Conservation (phyloP, 148 eudicot species). For the Rhododendron simsii region DNA sequence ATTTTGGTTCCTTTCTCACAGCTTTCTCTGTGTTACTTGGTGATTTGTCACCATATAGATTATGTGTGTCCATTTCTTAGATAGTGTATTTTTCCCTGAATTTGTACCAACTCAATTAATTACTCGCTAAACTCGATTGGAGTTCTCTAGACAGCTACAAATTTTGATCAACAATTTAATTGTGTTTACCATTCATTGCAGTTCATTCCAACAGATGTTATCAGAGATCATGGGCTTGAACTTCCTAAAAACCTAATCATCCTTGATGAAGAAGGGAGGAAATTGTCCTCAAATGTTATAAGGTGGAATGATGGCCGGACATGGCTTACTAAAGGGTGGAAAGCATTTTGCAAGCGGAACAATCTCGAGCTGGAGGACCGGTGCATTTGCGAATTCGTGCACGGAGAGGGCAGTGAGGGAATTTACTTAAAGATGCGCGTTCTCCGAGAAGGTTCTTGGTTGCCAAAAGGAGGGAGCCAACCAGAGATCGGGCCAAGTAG, state of each 20-base stretch:
- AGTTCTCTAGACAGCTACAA: not conserved
- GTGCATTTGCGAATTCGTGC: conserved; percentile 25
- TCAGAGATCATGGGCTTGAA: not conserved
- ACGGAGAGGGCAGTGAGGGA: not conserved
- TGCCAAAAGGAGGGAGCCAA: not conserved
- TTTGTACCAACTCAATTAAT: not conserved
- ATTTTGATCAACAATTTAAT: not conserved
- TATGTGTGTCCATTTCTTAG: not conserved
- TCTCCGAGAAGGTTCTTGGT: conserved; percentile 9
- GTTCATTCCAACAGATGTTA: conserved; percentile 14
- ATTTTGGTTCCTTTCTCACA: not conserved
- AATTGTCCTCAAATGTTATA: not conserved
- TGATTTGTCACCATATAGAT: not conserved
- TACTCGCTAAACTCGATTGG: not conserved
- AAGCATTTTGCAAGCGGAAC: conserved; percentile 9
- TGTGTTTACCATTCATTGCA: not conserved
- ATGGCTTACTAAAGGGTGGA: conserved; percentile 14
- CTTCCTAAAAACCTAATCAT: not conserved
- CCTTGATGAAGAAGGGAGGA: conserved; percentile 10
- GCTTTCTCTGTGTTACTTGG: not conserved
- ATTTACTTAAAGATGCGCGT: not conserved
- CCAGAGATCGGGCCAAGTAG: not conserved
- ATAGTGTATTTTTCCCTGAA: not conserved
- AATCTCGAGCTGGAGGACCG: conserved; percentile 6
- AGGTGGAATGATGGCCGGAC: conserved; percentile 22